phyloP scores from a whole-genome alignment of 306 rosid genomes.

The Pyrus communis region DNA sequence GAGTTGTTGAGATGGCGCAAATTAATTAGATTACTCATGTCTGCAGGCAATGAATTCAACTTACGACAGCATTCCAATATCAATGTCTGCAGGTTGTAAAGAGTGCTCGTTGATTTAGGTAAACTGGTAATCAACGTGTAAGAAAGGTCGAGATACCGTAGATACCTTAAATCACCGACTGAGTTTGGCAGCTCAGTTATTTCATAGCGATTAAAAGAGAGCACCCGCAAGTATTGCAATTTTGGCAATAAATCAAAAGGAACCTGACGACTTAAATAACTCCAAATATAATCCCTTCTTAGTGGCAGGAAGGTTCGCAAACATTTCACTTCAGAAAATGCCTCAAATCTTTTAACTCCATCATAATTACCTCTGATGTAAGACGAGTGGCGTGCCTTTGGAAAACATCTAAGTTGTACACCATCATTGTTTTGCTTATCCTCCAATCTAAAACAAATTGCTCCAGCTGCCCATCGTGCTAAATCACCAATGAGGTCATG shows the following conservation, averaged over 20 bases:
- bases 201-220: not conserved
- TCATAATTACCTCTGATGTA: rapidly evolving
- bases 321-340: not conserved
- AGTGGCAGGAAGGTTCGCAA: conserved; percentile 8
- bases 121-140: rapidly evolving
- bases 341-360: not conserved
- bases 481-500: conserved; percentile 32
- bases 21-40: not conserved
- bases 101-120: not conserved
- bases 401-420: not conserved
- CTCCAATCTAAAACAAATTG: not conserved
- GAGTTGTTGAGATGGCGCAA: not conserved
- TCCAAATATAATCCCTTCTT: rapidly evolving
- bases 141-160: conserved; percentile 16
- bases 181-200: not conserved
- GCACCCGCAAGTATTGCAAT: conserved; percentile 14
- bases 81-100: not conserved
- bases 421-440: not conserved
- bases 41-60: not conserved
- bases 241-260: not conserved
- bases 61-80: not conserved
- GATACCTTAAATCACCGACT: conserved; percentile 7
- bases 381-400: conserved; percentile 20
- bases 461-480: conserved; percentile 1
- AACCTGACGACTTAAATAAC: too few relatives aligned